A percentile compares a stretch with the other conserved stretches of the same genome.
phyloP scores from a whole-genome alignment of 345 rosid genomes.

The Kernera saxatilis region DNA sequence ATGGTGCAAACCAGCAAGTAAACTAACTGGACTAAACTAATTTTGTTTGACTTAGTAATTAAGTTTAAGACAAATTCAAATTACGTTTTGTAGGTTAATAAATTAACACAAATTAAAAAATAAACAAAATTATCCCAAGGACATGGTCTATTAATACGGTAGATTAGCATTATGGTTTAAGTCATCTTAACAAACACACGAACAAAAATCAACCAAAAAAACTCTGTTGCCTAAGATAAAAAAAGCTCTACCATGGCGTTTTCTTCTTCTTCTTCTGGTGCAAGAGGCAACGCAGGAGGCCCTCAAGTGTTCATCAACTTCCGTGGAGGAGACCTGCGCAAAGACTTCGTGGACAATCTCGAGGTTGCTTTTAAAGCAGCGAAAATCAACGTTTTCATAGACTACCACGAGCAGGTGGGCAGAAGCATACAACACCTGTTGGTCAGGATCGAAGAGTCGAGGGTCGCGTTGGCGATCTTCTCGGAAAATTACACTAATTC shows the following conservation, averaged over 20 bases:
- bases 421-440: background rate
- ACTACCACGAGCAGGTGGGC: background rate
- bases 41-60: too few species aligned
- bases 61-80: too few species aligned
- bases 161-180: background rate
- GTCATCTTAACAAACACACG: background rate
- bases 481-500: background rate
- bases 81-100: too few species aligned
- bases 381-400: constrained; percentile 18
- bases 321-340: background rate
- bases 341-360: constrained; percentile 12
- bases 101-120: too few species aligned
- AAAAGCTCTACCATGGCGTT: background rate
- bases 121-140: too few species aligned
- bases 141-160: too few species aligned
- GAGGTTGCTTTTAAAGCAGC: background rate
- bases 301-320: constrained; percentile 1
- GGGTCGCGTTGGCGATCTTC: constrained; percentile 2
- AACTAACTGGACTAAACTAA: too few species aligned
- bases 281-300: background rate
- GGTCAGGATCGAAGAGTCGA: constrained; percentile 8
- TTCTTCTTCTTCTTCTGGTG: background rate
- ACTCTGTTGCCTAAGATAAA: background rate
- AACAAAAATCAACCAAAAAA: too few species aligned
- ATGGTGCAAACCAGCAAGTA: too few species aligned